Base-by-base conservation (phyloP, 2,329 filamentous ascomycete species). In the Fusarium succisae region DNA sequence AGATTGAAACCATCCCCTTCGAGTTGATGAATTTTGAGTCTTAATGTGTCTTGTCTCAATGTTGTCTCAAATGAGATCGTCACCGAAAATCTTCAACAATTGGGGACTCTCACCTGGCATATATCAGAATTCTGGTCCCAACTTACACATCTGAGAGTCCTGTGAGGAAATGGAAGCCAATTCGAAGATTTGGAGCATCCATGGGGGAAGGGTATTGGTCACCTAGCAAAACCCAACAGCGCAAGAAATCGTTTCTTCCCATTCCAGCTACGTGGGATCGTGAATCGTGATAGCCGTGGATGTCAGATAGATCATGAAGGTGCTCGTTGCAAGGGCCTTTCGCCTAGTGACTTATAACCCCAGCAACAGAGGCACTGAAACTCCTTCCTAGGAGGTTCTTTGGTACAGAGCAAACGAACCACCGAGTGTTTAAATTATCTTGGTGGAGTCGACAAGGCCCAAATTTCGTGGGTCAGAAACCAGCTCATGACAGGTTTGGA, bases 401-500 rank as follows among this genome's bases (percentile, higher is more conserved):
- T 54, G 30, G 43, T n/a, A 47, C 37, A 44, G 58, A 67, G 60
- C 47, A 60, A 60, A 63, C 57, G 50, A 66, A 56, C 30, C 58
- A 58, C 45, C 44, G 47, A 67, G 38, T 39, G 58, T 69, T 74
- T 53, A 66, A 62, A 72, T 72, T 68, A 59, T 53, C 55, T 54
- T 59, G 56, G 72, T 75, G 72, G 72, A 70, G 57, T 44, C 47
- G 28, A 66, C 68, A 61, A 63, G 72, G 69, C 24, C 38, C 39
- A 63, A 57, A 66, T 37, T 28, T 66, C 55, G 58, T 66, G 72
- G 63, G 66, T 48, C 54, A 66, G 61, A 69, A 73, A 74, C 72
- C 72, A 73, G 69, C 69, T 74, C 65, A 58, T 32, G 60, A 41
- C 54, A 73, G 53, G 61, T 59, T 70, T 66, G 69, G 60, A 43